Evolutionary conservation across 164 flowering plant species (phyloP), one percentile per base, ranked within the genome.

Genomic region (Aristolochia californica): DNA sequence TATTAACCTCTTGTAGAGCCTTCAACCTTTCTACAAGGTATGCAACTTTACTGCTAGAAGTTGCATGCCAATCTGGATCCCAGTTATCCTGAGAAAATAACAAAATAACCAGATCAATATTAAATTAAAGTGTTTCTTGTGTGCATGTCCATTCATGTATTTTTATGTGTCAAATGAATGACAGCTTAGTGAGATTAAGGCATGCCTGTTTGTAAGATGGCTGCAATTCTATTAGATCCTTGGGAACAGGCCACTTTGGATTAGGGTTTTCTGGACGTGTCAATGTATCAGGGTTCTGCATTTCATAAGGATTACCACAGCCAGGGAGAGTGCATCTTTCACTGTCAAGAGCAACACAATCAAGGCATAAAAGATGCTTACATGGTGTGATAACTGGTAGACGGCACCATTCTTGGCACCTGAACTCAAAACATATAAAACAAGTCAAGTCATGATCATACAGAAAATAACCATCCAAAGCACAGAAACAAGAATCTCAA

Each of bases 21-120:
- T 83, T 87, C 72, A 93, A 68, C 60, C 68, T 78, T 53, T 72
- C 67, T 43, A 93, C 76, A 43, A 93, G 78, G 70, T 93, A 93
- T 21, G 81, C 45, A 40, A 93, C 97, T 80, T 93, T 93, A 72
- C 96, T 89, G 77, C 97, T 93, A 23, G 96, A 82, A 59, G 99
- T 93, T 75, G 96, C 79, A 48, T 93, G 88, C 99, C 99, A 93
- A 74, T 93, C 97, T 70, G 97, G 91, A 76, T 87, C 80, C 99
- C 99, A 93, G 69, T 79, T 64, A 75, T 93, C 99, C 99, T 93
- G 75, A 40, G 66, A 27, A n/a, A 61, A 51, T 43, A 23, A 62
- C 40, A 43, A 55, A 28, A 26, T 17, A 24, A 27, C 38, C 13
- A 27, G 49, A 15, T 48, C 0, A 56, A 18, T 10, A 43, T 16